phyloP scores from a whole-genome alignment of 768 basidiomycete species.

The Neoboletus brunneissimus region DNA sequence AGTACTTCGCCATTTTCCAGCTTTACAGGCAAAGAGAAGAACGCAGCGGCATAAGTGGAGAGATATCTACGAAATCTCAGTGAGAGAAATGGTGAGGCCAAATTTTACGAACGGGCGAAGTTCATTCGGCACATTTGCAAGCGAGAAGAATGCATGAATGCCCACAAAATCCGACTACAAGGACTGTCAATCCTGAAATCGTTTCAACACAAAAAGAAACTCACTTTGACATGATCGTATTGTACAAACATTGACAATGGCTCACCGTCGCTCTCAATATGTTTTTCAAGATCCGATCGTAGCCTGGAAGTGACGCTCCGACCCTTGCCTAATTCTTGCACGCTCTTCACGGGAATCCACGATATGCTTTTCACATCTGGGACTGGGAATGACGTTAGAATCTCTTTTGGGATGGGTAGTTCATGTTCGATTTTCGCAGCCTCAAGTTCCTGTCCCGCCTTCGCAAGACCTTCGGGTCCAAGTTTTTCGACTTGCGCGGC shows the following conservation, averaged over 20 bases:
- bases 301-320: conserved; percentile 33
- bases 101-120: conserved; percentile 62
- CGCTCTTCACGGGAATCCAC: conserved; percentile 80
- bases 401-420: conserved; percentile 71
- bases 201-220: not conserved
- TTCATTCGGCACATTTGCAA: conserved; percentile 65
- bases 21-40: conserved; percentile 86
- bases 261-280: conserved; percentile 66
- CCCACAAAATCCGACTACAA: conserved; percentile 88
- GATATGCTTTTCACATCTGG: conserved; percentile 88
- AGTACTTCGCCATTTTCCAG: conserved; percentile 66
- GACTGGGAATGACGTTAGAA: conserved; percentile 84
- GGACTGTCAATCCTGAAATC: not conserved
- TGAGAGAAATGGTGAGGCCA: not conserved
- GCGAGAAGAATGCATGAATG: conserved; percentile 74
- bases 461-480: conserved; percentile 77
- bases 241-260: conserved; percentile 85
- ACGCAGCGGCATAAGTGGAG: conserved; percentile 71
- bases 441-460: conserved; percentile 65
- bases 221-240: conserved; percentile 89
- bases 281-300: conserved; percentile 49
- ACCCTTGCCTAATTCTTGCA: conserved; percentile 59
- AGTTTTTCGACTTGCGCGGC: conserved; percentile 63
- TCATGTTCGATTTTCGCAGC: conserved; percentile 87
- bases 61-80: conserved; percentile 53